phyloP scores from a whole-genome alignment of 1,284 basidiomycete genomes.

The Leucoagaricus sp. region DNA sequence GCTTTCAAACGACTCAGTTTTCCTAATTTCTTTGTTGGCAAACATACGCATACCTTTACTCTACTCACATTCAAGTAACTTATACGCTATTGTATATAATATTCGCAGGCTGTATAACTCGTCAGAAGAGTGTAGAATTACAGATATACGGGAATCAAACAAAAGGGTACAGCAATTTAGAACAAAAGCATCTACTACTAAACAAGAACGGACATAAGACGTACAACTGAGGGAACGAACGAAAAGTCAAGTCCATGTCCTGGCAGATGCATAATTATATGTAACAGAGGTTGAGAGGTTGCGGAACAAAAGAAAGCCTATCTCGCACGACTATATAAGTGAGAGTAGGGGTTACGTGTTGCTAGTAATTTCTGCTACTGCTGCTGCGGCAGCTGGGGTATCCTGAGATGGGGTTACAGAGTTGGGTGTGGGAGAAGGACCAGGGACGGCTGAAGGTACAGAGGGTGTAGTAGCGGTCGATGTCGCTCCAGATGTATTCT shows the following conservation, averaged over 20 bases:
- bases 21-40: background rate
- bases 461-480: background rate
- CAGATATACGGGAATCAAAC: background rate
- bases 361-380: background rate
- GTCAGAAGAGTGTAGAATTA: conserved; percentile 1
- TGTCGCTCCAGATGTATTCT: background rate
- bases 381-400: no score
- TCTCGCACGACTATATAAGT: no score
- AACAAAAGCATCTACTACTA: background rate
- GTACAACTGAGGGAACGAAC: background rate
- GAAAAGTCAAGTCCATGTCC: background rate
- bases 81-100: conserved; percentile 8
- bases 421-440: background rate
- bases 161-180: background rate
- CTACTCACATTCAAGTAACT: background rate
- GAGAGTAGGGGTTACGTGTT: background rate
- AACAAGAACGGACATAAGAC: background rate
- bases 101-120: background rate
- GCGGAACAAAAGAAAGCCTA: no score
- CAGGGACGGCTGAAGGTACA: background rate
- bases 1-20: background rate
- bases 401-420: background rate
- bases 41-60: background rate
- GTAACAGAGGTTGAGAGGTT: no score
- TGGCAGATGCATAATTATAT: no score